Conservation (phyloP, 257 asterid genomes). For the Capsicum pubescens region DNA sequence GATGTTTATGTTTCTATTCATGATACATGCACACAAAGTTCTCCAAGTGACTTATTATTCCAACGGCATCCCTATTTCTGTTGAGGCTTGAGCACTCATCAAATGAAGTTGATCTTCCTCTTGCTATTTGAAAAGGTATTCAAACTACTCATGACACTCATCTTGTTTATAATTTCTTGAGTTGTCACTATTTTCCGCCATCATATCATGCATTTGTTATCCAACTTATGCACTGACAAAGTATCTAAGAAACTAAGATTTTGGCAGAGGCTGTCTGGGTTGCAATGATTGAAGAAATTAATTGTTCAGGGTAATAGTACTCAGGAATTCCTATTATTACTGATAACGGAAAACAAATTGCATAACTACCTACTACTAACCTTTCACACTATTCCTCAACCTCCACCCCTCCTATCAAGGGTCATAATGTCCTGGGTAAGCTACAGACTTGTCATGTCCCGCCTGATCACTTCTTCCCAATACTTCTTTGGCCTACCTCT, state of each 20-base stretch:
- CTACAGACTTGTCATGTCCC: too few species aligned
- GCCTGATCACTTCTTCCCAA: too few species aligned
- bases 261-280: background rate
- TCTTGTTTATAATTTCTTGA: background rate
- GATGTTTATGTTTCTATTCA: background rate
- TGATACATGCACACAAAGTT: background rate
- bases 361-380: too few species aligned
- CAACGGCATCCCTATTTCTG: background rate
- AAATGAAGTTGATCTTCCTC: background rate
- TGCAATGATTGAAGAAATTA: background rate
- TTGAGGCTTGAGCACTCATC: background rate
- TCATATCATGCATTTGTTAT: constrained; percentile 5
- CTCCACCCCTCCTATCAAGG: too few species aligned
- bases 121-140: constrained; percentile 7
- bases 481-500: too few species aligned
- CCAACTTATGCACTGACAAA: background rate
- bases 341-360: too few species aligned
- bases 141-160: background rate
- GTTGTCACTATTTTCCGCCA: background rate
- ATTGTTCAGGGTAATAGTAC: background rate
- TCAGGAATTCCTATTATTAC: too few species aligned
- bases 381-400: too few species aligned
- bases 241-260: background rate
- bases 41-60: background rate
- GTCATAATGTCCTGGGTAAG: too few species aligned